Evolutionary conservation across 108 stramenopile genomes (phyloP), one percentile per base, ranked within the genome.

Genomic region (Ochromonas danica): DNA sequence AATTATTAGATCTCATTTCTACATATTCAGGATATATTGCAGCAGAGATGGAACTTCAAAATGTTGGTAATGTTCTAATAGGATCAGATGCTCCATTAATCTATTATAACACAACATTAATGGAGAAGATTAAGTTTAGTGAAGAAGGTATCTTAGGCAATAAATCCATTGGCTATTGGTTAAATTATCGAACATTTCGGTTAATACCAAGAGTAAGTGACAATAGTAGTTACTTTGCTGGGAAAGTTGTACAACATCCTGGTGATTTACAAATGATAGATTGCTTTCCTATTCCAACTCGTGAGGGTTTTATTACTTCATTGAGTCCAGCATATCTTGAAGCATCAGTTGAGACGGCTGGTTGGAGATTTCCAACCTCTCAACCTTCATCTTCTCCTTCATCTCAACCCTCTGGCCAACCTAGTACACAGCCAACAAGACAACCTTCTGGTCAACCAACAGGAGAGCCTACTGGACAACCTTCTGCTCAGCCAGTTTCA

Each of bases 281-380:
- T 51, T 22, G 45, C 45, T 67, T 67, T 6, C 10, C 10, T 28
- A 67, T 33, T 6, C 31, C 31, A 6, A 67, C 6, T 67, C 33
- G 25, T 6, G 30, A 28, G 33, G 30, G 17, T 3, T 22, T 22
- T 33, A 6, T 22, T 67, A 35, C 63, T 35, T 67, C 17, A 6
- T 67, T 67, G 63, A 67, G 30, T 67, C 31, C 31, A 14, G 10
- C 63, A 25, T 31, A 67, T 25, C 51, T 57, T 10, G 22, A 57
- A 22, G 51, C 10, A 57, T 57, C 10, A 10, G 10, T 17, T 22
- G 51, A 57, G 10, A 10, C n/a, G n/a, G n/a, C 63, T 10, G 25
- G 25, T 25, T 67, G 63, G 63, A 67, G 6, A 36, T 67, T 67
- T 67, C 63, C 63, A 36, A 67, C 63, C 6, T 67, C 63, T 28